Evolutionary conservation across 306 rosid species (phyloP), one percentile per base, ranked within the genome.

Genomic region (Vicia sativa): DNA sequence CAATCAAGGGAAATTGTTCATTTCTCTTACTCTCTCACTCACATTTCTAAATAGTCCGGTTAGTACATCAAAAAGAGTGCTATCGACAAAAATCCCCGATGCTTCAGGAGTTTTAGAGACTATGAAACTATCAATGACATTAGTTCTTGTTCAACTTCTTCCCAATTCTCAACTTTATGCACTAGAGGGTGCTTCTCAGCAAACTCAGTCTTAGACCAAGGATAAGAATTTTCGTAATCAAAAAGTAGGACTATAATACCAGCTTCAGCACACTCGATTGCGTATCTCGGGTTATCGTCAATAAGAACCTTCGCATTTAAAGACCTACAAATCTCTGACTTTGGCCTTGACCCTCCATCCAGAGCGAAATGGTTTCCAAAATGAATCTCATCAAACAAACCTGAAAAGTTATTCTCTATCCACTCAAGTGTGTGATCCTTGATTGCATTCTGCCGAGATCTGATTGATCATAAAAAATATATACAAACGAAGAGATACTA

Each of bases 351-450:
- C 25, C 10, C 81, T 59, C 97, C 97, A 76, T 91, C 77, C 16
- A 91, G 87, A 64, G 96, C 97, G 71, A 87, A 91, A 81, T 91
- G 97, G 76, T 89, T 91, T 57, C 97, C 97, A 73, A 89, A 91
- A 82, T 89, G 96, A 80, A 91, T 89, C 72, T 89, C 97, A 79
- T 80, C 82, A 73, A 91, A 91, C 65, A 91, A 65, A 44, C 96
- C 96, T 0, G 90, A 79, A 72, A 60, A 91, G 79, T 91, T 79
- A 34, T 78, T 74, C 67, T 87, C 96, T 69, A 91, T 77, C 97
- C 96, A 91, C 54, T 87, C 84, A 68, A 91, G 53, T 41, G 97
- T 91, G 77, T 91, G 97, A 53, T 83, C 96, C 82, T 91, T 91
- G 77, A 91, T 89, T 43, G 56, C 88, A 50, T 91, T 87, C 81